phyloP scores from a whole-genome alignment of 73 alveolate genomes.

The Stentor roeselii region DNA sequence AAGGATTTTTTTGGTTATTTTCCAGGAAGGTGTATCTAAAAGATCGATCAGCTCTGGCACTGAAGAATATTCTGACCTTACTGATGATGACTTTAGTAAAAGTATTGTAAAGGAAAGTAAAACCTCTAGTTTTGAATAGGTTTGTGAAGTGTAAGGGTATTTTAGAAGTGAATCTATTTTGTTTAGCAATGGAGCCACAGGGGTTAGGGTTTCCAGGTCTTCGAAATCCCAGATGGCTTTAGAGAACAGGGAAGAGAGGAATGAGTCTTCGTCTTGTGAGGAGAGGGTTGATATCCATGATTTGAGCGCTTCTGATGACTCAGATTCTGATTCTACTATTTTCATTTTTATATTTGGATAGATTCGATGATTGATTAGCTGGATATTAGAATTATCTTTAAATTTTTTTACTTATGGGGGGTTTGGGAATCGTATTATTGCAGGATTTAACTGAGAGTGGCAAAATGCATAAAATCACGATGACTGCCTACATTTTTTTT shows the following conservation, averaged over 20 bases:
- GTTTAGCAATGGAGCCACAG: conserved; percentile 8
- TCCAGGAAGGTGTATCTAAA: conserved; percentile 12
- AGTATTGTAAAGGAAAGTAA: not conserved
- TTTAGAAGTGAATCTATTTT: conserved; percentile 10
- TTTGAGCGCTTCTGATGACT: not conserved
- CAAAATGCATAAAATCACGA: no score
- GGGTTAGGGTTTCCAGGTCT: not conserved
- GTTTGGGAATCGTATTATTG: no score
- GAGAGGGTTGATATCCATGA: not conserved
- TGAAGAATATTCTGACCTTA: conserved; percentile 12
- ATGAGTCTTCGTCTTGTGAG: not conserved
- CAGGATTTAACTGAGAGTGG: no score
- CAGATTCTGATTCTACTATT: not conserved
- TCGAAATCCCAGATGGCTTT: not conserved
- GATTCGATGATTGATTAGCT: no score
- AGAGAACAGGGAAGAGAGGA: not conserved
- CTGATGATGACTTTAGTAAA: not conserved
- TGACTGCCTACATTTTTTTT: no score
- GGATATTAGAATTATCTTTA: no score
- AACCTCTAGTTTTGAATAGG: not conserved
- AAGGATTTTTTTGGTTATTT: not conserved
- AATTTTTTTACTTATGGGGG: no score
- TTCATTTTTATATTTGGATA: not conserved
- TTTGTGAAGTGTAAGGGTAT: not conserved
- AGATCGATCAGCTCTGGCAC: not conserved